Conservation (phyloP, 1,284 basidiomycete species). For the Trichosporon asahii region DNA sequence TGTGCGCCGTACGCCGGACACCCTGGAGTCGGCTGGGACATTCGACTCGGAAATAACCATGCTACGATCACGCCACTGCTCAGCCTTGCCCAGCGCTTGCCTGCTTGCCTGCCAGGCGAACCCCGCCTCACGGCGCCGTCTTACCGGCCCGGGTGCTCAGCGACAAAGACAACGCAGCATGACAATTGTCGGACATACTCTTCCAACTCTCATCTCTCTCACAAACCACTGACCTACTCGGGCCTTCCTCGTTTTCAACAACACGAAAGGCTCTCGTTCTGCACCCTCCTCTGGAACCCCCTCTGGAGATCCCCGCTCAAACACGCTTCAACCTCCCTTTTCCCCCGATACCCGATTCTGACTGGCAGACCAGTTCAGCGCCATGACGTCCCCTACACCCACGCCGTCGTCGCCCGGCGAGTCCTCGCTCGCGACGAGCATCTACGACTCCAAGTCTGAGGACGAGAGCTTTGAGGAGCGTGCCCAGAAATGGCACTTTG, state of each 20-base stretch:
- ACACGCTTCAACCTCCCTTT: not conserved
- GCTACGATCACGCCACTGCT: slow-evolving; percentile 8
- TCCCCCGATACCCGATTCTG: not conserved
- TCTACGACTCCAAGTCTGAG: slow-evolving; percentile 33
- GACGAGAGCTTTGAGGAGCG: slow-evolving; percentile 34
- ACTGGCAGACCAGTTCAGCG: not conserved
- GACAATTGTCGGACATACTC: not conserved
- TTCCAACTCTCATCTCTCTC: not conserved
- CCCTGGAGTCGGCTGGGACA: not conserved
- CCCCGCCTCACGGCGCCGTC: not conserved
- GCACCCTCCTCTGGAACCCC: too few species aligned
- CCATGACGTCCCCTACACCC: slow-evolving; percentile 18
- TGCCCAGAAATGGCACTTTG: slow-evolving; percentile 45
- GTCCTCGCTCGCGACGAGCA: slow-evolving; percentile 38
- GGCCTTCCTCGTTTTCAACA: slow-evolving; percentile 6
- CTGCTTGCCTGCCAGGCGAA: not conserved
- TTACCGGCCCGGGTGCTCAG: not conserved
- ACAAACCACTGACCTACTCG: not conserved
- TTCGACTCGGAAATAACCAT: not conserved
- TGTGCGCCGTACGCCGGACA: too few species aligned
- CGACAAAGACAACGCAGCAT: slow-evolving; percentile 7
- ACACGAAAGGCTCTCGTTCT: not conserved
- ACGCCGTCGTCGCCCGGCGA: slow-evolving; percentile 38
- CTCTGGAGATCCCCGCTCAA: not conserved
- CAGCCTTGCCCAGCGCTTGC: not conserved